These are phyloP conservation scores for Phycomyces nitens DNA, from an alignment of 192 early-diverging fungal genomes.

Conservation along the genomic window DNA sequence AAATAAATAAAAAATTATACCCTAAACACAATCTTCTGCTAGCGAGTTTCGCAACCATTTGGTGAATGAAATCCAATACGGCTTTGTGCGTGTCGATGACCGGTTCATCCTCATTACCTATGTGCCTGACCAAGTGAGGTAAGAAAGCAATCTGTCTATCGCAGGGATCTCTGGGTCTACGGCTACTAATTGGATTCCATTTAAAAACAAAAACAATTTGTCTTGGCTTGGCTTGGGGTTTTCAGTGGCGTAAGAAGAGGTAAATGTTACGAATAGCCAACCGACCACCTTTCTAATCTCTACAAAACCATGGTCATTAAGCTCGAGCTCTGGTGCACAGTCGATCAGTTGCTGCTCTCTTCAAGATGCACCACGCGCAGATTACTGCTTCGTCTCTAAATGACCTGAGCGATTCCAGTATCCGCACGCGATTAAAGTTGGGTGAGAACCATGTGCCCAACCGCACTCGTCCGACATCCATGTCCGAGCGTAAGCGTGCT, in stretches of 20 bases:
- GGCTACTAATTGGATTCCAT: too few relatives aligned
- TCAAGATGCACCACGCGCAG: constrained; percentile 47
- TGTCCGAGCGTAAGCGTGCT: constrained; percentile 22
- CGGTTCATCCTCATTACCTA: constrained; percentile 53
- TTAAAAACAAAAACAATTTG: background rate
- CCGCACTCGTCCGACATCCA: constrained; percentile 22
- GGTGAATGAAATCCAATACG: constrained; percentile 56
- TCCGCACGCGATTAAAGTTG: constrained; percentile 38
- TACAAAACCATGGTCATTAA: constrained; percentile 13
- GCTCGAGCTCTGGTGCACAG: constrained; percentile 62
- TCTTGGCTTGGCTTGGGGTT: background rate
- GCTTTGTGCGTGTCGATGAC: constrained; percentile 57
- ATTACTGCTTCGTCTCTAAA: constrained; percentile 36
- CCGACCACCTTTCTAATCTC: background rate
- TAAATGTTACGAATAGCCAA: constrained; percentile 22
- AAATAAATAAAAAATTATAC: constrained; percentile 2
- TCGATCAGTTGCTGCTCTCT: constrained; percentile 53
- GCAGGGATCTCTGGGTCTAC: too few relatives aligned
- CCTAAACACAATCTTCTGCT: background rate
- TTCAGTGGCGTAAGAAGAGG: constrained; percentile 50
- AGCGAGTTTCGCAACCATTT: constrained; percentile 53
- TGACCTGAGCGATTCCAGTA: constrained; percentile 39
- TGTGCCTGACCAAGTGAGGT: constrained; percentile 61
- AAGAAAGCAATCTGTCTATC: constrained; percentile 16
- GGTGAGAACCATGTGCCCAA: constrained; percentile 30